A percentile compares a stretch with the other conserved stretches of the same genome.
These are phyloP conservation scores for Phytophthora pseudosyringae DNA, from an alignment of 352 stramenopile species.

Conservation along the genomic window DNA sequence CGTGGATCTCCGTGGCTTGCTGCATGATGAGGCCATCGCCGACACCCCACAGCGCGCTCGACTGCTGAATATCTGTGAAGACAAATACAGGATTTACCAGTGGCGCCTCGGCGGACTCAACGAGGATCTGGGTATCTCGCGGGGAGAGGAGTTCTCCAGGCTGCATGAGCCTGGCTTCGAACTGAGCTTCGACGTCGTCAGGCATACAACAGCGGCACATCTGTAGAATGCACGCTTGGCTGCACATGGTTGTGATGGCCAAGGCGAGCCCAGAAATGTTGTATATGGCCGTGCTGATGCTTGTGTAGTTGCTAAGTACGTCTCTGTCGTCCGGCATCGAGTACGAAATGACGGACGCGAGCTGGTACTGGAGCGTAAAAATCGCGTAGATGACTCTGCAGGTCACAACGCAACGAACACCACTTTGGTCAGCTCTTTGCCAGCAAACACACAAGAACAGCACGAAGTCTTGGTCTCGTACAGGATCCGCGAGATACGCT, in stretches of 20 bases:
- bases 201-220: slow-evolving; percentile 41
- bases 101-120: slow-evolving; percentile 42
- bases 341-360: slow-evolving; percentile 51
- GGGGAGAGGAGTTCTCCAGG: slow-evolving; percentile 37
- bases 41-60: slow-evolving; percentile 53
- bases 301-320: slow-evolving; percentile 35
- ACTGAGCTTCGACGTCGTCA: slow-evolving; percentile 45
- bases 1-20: slow-evolving; percentile 55
- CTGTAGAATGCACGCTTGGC: slow-evolving; percentile 43
- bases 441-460: background rate
- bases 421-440: background rate
- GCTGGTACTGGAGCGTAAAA: slow-evolving; percentile 62
- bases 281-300: slow-evolving; percentile 46
- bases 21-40: slow-evolving; percentile 53
- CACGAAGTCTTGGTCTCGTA: slow-evolving; percentile 1
- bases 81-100: slow-evolving; percentile 61
- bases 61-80: slow-evolving; percentile 70
- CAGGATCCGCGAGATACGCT: slow-evolving; percentile 66
- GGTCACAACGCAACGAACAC: background rate
- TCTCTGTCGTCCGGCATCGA: slow-evolving; percentile 28
- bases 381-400: slow-evolving; percentile 50
- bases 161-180: slow-evolving; percentile 41
- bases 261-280: slow-evolving; percentile 43
- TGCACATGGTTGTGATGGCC: slow-evolving; percentile 50
- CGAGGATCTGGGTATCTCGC: slow-evolving; percentile 29